phyloP scores from a whole-genome alignment of 1,284 basidiomycete genomes.

The Fomitiporia mediterranea region DNA sequence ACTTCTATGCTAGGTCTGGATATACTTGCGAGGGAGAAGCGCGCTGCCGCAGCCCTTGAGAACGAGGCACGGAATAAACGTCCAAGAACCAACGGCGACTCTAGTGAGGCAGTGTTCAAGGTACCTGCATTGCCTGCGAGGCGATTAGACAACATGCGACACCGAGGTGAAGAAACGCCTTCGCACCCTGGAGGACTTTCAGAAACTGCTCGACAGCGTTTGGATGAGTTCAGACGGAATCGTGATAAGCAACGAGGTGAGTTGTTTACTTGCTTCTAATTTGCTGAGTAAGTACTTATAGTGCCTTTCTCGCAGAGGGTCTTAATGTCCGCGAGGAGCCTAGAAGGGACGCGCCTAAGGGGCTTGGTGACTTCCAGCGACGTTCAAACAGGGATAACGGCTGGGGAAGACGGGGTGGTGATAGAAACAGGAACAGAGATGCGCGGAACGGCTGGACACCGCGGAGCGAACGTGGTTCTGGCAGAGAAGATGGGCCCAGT shows the following conservation, averaged over 20 bases:
- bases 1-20: constrained; percentile 83
- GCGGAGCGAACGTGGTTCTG: constrained; percentile 49
- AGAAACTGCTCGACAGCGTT: constrained; percentile 59
- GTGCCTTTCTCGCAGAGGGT: constrained; percentile 43
- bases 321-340: constrained; percentile 51
- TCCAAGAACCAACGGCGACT: constrained; percentile 23
- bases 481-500: constrained; percentile 71
- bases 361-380: constrained; percentile 67
- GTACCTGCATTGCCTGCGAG: constrained; percentile 70
- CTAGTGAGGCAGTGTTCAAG: constrained; percentile 69
- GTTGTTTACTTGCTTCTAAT: constrained; percentile 1
- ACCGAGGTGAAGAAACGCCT: constrained; percentile 84
- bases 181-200: constrained; percentile 90
- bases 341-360: constrained; percentile 52
- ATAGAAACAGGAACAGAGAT: constrained; percentile 25
- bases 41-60: constrained; percentile 53
- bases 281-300: background rate
- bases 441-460: constrained; percentile 50
- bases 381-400: constrained; percentile 57
- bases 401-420: constrained; percentile 22
- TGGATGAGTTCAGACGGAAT: constrained; percentile 74
- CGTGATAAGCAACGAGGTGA: constrained; percentile 64
- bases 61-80: constrained; percentile 55
- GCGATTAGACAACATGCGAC: constrained; percentile 56
- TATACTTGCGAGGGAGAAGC: constrained; percentile 81